These are phyloP conservation scores for Cudoniella acicularis DNA, from an alignment of 495 filamentous ascomycete genomes.

Conservation along the genomic window DNA sequence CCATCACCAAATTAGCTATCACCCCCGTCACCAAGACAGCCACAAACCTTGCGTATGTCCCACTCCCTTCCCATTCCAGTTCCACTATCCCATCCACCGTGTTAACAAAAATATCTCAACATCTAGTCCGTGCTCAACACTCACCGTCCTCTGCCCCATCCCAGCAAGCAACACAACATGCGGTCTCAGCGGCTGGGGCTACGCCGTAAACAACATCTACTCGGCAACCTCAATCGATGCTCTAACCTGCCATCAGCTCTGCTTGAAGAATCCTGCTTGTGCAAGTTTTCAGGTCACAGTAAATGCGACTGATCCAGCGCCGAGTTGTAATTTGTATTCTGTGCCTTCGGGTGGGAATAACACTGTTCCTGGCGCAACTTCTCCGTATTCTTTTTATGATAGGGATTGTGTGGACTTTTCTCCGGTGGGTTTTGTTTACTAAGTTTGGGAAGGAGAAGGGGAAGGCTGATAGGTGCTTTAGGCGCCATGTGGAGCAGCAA, in stretches of 20 bases:
- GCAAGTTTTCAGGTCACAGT: constrained; percentile 4
- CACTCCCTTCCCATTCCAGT: too few species aligned
- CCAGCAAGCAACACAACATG: neutral
- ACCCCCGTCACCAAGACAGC: too few species aligned
- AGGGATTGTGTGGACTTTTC: constrained; percentile 7
- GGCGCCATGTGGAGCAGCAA: too few species aligned
- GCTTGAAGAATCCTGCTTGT: neutral
- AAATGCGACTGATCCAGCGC: neutral
- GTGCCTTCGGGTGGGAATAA: neutral
- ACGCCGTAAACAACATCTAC: constrained; percentile 4
- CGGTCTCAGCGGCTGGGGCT: neutral
- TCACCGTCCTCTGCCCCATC: too few species aligned
- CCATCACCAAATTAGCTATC: too few species aligned
- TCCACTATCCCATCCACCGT: too few species aligned
- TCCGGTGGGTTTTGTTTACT: constrained; percentile 4
- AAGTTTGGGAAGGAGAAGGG: too few species aligned
- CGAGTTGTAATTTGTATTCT: constrained; percentile 8
- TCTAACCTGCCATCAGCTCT: constrained; percentile 5
- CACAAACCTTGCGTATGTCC: too few species aligned
- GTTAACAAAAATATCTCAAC: too few species aligned
- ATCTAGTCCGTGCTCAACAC: too few species aligned
- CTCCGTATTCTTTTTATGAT: constrained; percentile 8
- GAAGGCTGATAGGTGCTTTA: too few species aligned
- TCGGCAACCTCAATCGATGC: neutral
- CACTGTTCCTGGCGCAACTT: neutral